These are phyloP conservation scores for Fennellomyces sp. DNA, from an alignment of 371 early-diverging fungal species.

Conservation along the genomic window DNA sequence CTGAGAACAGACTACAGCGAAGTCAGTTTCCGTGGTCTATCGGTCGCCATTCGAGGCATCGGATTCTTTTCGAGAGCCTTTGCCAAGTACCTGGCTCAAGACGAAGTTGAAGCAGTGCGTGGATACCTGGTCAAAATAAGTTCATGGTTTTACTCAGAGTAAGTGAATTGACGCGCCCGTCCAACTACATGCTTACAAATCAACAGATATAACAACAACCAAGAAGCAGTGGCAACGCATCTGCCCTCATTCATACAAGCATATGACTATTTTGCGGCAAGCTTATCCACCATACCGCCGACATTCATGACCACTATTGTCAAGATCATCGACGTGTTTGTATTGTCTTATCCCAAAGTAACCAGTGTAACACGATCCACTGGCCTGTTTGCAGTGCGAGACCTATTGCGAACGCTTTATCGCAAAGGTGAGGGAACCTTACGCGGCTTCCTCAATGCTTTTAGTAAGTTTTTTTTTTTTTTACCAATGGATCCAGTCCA, in stretches of 20 bases:
- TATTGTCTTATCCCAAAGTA: constrained; percentile 44
- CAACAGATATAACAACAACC: constrained; percentile 11
- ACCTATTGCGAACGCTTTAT: constrained; percentile 54
- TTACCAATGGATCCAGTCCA: too few relatives aligned
- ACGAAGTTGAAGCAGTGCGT: constrained; percentile 48
- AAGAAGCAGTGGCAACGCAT: constrained; percentile 41
- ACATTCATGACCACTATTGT: constrained; percentile 52
- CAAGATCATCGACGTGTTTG: constrained; percentile 47
- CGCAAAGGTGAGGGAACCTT: constrained; percentile 52
- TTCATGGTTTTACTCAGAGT: constrained; percentile 62
- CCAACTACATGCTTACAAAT: too few relatives aligned
- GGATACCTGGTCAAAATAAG: constrained; percentile 56
- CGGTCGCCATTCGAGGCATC: constrained; percentile 70
- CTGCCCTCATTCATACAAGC: constrained; percentile 69
- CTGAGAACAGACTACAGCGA: constrained; percentile 41
- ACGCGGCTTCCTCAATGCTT: constrained; percentile 40
- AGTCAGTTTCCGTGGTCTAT: constrained; percentile 47
- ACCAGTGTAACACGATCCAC: constrained; percentile 39
- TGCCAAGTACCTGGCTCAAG: constrained; percentile 39
- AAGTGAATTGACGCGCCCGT: too few relatives aligned
- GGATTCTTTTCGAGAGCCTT: constrained; percentile 74
- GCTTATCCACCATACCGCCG: constrained; percentile 46
- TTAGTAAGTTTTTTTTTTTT: constrained; percentile 43
- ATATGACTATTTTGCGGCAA: constrained; percentile 56
- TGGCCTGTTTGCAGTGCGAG: constrained; percentile 48